Evolutionary conservation across 352 stramenopile species (phyloP), one percentile per base, ranked within the genome.

Genomic region (Globisporangium iwayamae): DNA sequence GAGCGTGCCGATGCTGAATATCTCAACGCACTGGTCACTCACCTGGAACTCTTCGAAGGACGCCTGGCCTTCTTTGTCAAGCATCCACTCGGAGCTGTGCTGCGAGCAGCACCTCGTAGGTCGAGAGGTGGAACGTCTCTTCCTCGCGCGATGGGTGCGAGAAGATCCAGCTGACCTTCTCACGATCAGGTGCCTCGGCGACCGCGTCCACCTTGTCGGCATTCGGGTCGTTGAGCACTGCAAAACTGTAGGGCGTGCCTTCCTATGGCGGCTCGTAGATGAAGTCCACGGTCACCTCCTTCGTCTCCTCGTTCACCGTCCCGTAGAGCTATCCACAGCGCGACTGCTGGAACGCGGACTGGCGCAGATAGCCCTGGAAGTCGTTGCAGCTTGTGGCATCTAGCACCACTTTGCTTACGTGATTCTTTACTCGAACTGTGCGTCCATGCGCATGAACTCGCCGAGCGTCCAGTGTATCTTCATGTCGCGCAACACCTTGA

Each of bases 381-480:
- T 96, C 81, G 63, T 93, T 83, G 64, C 92, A 96, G 32, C 87
- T 93, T 20, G 81, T 69, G 62, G 74, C 76, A 73, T 99, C 96
- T 56, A 98, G 72, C 67, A 91, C 74, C 28, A 98, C 81, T 47
- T 90, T 90, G 47, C 63, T 53, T 50, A 90, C 85, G 25, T 94
- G 60, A 99, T 94, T 77, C 98, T 98, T 81, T 98, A 99, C 62
- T 97, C 93, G 72, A 98, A 99, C 69, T 98, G 85, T 32, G 94
- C 85, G 73, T 99, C 96, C 92, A 99, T 98, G 56, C 89, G 93
- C 67, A 97, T 96, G 76, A 99, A 99, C 79, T 99, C 96, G 53
- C 85, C 83, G 10, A 99, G 74, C 39, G 96, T 99, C 97, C 97
- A 99, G 67, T 98, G 80, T 94, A 99, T 99, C 80, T 99, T 99